Evolutionary conservation across 2,329 filamentous ascomycete species (phyloP).

Genomic region (Daldinia sp.): DNA sequence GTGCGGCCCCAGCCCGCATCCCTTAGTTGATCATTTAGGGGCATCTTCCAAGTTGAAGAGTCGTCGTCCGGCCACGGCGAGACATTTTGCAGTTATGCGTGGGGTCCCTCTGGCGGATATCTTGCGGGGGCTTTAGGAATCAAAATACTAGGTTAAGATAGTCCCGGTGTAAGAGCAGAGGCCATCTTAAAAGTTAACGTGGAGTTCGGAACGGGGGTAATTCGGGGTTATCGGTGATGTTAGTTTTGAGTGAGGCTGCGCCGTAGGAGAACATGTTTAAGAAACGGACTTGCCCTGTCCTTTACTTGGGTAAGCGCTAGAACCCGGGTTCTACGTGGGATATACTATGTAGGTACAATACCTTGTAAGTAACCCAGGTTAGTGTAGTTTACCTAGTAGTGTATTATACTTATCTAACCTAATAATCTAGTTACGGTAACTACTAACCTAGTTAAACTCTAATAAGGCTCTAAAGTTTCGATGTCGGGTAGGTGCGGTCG

Average conservation of each 20-base stretch:
- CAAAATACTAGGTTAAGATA: conserved; percentile 7
- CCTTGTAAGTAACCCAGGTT: too few species aligned
- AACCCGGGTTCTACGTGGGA: too few species aligned
- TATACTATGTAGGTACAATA: too few species aligned
- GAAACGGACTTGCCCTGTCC: not conserved
- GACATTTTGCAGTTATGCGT: not conserved
- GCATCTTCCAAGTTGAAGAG: conserved; percentile 7
- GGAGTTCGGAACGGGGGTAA: not conserved
- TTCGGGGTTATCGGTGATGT: conserved; percentile 3
- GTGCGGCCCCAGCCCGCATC: not conserved
- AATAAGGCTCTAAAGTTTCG: too few species aligned
- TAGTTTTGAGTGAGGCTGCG: conserved; percentile 9
- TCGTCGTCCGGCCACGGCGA: not conserved
- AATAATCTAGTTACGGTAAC: too few species aligned
- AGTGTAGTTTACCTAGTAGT: too few species aligned
- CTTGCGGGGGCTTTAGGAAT: conserved; percentile 9
- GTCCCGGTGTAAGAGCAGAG: conserved; percentile 1
- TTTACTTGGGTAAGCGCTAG: not conserved
- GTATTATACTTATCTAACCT: too few species aligned
- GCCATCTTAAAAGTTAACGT: not conserved
- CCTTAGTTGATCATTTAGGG: conserved; percentile 1
- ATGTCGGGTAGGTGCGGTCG: too few species aligned
- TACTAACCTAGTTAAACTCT: too few species aligned
- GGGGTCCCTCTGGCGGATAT: not conserved
- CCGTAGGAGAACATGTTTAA: not conserved